Evolutionary conservation across 164 flowering plant genomes (phyloP).

Genomic region (Vitis rotundifolia): DNA sequence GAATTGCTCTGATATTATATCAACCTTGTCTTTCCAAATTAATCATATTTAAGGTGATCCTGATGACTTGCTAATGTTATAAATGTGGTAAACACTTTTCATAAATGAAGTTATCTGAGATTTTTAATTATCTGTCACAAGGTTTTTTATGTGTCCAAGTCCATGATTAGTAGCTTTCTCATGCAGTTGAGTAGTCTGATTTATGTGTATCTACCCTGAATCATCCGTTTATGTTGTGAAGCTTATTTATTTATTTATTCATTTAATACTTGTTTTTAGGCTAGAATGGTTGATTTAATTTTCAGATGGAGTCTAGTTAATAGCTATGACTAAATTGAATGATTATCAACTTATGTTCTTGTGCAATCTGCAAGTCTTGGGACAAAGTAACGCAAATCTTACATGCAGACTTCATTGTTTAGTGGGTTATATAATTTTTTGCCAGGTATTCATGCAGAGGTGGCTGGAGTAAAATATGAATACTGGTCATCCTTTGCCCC

Average conservation of each 20-base stretch:
- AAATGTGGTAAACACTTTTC: no score
- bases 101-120: no score
- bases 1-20: no score
- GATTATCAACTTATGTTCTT: not conserved
- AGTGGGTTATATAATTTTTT: slow-evolving; percentile 1
- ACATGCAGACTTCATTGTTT: not conserved
- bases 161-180: not conserved
- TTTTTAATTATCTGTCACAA: not conserved
- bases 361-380: no score
- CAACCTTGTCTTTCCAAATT: no score
- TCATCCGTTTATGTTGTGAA: no score
- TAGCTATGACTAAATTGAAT: not conserved
- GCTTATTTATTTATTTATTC: no score
- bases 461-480: slow-evolving; percentile 60
- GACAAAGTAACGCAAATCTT: not conserved
- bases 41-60: no score
- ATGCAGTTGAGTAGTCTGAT: not conserved
- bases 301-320: not conserved
- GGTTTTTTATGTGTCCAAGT: not conserved
- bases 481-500: slow-evolving; percentile 92
- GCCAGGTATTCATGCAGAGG: slow-evolving; percentile 77
- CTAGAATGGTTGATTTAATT: not conserved
- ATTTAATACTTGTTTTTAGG: no score
- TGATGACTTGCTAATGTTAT: no score
- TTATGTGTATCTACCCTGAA: no score